phyloP scores from a whole-genome alignment of 73 alveolate genomes.

The Symbiodinium natans region DNA sequence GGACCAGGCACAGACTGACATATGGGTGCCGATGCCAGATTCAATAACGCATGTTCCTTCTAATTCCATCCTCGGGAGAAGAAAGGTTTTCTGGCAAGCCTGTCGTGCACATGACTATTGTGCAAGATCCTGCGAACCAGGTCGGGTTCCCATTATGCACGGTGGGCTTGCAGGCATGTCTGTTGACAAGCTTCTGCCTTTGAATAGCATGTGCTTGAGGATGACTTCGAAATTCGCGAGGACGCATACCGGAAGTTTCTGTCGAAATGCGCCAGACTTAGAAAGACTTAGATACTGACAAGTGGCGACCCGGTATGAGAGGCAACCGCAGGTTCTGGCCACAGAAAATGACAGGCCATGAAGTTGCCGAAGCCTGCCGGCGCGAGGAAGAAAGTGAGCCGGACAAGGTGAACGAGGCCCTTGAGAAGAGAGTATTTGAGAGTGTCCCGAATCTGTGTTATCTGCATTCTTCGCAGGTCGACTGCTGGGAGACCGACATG shows the following conservation, averaged over 20 bases:
- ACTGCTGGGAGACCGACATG: neutral
- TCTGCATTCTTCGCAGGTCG: neutral
- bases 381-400: conserved; percentile 23
- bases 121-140: conserved; percentile 73
- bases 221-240: conserved; percentile 48
- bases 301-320: too few relatives aligned
- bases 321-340: too few relatives aligned
- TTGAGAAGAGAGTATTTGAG: too few relatives aligned
- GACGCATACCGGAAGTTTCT: conserved; percentile 48
- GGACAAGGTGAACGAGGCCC: neutral
- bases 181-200: neutral
- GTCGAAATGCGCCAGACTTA: conserved; percentile 17
- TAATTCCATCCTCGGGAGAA: neutral
- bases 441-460: neutral
- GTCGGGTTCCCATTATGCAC: neutral
- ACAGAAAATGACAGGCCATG: neutral
- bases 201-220: too few relatives aligned
- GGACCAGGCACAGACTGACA: neutral
- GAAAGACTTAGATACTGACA: neutral
- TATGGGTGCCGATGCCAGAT: neutral
- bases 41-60: neutral
- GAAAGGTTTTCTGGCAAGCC: conserved; percentile 89
- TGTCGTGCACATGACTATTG: conserved; percentile 73
- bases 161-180: neutral
- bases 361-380: conserved; percentile 45